Percentiles rank a stretch among this genome's conserved stretches.
These are phyloP conservation scores for Metschnikowia matae DNA, from an alignment of 805 yeast genomes.

Conservation along the genomic window DNA sequence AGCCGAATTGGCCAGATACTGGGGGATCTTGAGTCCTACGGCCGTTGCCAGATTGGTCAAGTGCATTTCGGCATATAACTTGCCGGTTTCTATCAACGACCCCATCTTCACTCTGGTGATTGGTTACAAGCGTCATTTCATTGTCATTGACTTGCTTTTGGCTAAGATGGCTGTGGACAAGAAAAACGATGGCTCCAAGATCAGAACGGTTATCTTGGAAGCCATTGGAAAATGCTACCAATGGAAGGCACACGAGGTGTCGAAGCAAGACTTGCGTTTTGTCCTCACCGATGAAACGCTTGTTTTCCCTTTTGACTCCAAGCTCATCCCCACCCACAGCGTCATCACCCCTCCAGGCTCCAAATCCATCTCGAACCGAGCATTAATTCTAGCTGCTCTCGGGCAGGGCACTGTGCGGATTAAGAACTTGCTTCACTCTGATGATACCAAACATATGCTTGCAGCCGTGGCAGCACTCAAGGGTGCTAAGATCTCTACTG, in stretches of 20 bases:
- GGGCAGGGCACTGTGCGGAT: slow-evolving; percentile 82
- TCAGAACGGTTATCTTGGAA: slow-evolving; percentile 79
- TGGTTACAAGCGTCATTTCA: slow-evolving; percentile 54
- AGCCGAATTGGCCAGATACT: slow-evolving; percentile 90
- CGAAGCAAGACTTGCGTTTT: slow-evolving; percentile 75
- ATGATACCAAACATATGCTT: slow-evolving; percentile 93
- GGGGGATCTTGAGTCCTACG: slow-evolving; percentile 84
- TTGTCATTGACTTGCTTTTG: slow-evolving; percentile 73
- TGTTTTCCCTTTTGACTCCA: slow-evolving; percentile 53
- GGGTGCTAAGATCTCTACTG: slow-evolving; percentile 80
- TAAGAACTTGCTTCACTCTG: slow-evolving; percentile 87
- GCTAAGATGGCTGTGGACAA: slow-evolving; percentile 92
- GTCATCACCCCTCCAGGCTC: slow-evolving; percentile 89
- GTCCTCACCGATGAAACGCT: slow-evolving; percentile 77
- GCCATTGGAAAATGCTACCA: slow-evolving; percentile 88
- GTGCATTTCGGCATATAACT: slow-evolving; percentile 77
- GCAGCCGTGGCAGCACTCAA: slow-evolving; percentile 73
- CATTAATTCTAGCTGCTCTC: slow-evolving; percentile 85
- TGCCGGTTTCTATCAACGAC: slow-evolving; percentile 79
- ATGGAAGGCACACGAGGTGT: slow-evolving; percentile 77
- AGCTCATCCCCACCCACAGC: slow-evolving; percentile 33
- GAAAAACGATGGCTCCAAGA: slow-evolving; percentile 90
- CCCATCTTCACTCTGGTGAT: slow-evolving; percentile 60
- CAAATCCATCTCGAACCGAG: slow-evolving; percentile 94
- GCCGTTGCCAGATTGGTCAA: slow-evolving; percentile 88